These are phyloP conservation scores for Glycine soja DNA, from an alignment of 306 rosid genomes.

Conservation along the genomic window DNA sequence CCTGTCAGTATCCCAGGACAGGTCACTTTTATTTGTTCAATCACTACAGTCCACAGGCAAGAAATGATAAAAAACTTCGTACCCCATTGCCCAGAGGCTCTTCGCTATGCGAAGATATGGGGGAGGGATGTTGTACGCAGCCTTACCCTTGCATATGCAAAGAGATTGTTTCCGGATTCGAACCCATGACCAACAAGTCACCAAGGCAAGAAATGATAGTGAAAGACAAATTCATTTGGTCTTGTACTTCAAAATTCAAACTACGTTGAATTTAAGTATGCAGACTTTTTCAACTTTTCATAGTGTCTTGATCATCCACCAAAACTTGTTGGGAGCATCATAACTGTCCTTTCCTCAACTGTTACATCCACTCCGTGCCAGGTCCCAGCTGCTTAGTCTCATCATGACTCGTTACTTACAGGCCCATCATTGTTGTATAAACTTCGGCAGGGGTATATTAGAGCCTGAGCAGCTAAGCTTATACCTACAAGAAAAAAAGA, in stretches of 20 bases:
- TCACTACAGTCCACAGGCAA: background rate
- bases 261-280: background rate
- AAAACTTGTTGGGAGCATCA: conserved; percentile 25
- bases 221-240: conserved; percentile 19
- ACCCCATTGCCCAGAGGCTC: too few species aligned
- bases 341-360: background rate
- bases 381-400: background rate
- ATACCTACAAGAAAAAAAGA: conserved; percentile 41
- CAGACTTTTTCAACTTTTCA: conserved; percentile 6
- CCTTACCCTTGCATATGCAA: too few species aligned
- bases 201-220: background rate
- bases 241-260: background rate
- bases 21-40: conserved; percentile 5
- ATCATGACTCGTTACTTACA: background rate
- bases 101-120: too few species aligned
- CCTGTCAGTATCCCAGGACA: background rate
- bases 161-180: too few species aligned
- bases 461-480: background rate
- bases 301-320: conserved; percentile 8
- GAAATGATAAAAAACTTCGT: too few species aligned
- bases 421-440: background rate
- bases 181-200: too few species aligned
- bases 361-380: background rate
- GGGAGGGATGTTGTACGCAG: too few species aligned
- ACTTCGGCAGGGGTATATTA: conserved; percentile 8